A percentile compares a stretch with the other conserved stretches of the same genome.
phyloP scores from a whole-genome alignment of 345 rosid species.

The Psidium guajava region DNA sequence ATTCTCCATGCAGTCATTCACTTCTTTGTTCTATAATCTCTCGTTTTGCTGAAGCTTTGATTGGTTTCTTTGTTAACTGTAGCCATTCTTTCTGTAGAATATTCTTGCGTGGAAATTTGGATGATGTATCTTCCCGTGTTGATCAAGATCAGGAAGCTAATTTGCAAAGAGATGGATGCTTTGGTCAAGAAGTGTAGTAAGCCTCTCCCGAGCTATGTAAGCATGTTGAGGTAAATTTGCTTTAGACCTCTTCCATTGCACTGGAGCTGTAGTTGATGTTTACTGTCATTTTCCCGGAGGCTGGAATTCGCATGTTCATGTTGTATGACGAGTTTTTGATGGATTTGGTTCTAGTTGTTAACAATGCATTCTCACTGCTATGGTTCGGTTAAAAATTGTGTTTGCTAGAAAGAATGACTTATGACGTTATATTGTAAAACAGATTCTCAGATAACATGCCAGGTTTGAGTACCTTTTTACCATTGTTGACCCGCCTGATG shows the following conservation, averaged over 20 bases:
- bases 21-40: too few species aligned
- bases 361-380: not conserved
- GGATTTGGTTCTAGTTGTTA: not conserved
- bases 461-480: not conserved
- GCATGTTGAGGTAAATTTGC: conserved; percentile 58
- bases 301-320: not conserved
- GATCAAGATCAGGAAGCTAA: not conserved
- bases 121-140: too few species aligned
- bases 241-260: not conserved
- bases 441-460: not conserved
- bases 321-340: too few species aligned
- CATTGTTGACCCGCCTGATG: not conserved
- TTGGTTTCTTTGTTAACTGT: too few species aligned
- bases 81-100: too few species aligned
- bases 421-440: too few species aligned
- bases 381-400: too few species aligned
- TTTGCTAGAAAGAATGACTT: not conserved
- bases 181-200: conserved; percentile 67
- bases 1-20: too few species aligned
- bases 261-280: not conserved
- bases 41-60: too few species aligned
- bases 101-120: too few species aligned
- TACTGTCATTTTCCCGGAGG: not conserved
- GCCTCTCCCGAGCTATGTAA: conserved; percentile 64
- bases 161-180: conserved; percentile 61